Percentiles rank a stretch among this genome's conserved stretches.
phyloP scores from a whole-genome alignment of 495 filamentous ascomycete species.

The Melanomma pulvis-pyrius region DNA sequence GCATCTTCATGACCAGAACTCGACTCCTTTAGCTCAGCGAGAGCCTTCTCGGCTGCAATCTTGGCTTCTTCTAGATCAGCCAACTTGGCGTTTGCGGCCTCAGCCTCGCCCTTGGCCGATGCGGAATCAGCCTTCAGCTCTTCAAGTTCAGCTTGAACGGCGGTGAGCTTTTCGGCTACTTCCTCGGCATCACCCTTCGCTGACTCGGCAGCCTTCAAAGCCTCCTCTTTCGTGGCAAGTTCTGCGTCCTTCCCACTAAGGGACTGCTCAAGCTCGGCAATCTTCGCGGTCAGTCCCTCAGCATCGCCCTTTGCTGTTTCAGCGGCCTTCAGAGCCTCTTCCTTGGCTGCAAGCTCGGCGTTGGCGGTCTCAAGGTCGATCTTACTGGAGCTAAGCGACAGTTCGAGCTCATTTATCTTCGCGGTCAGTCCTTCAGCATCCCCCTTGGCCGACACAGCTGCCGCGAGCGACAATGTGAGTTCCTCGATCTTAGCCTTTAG shows the following conservation, averaged over 20 bases:
- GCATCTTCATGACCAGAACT: constrained; percentile 13
- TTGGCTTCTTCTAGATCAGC: constrained; percentile 8
- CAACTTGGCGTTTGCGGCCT: neutral
- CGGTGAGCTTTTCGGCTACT: neutral
- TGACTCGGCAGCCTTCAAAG: neutral
- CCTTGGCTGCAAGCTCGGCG: neutral
- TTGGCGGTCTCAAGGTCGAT: neutral
- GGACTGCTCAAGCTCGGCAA: constrained; percentile 4
- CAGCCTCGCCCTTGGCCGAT: neutral
- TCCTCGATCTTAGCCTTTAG: constrained; percentile 2
- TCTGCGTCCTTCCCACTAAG: neutral
- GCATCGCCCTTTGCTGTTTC: constrained; percentile 23
- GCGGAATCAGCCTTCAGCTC: neutral
- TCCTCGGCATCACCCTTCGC: neutral
- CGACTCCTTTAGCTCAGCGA: constrained; percentile 13
- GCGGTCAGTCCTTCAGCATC: neutral
- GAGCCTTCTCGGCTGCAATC: constrained; percentile 3
- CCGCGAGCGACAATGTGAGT: neutral
- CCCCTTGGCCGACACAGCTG: neutral
- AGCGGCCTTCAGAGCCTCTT: neutral
- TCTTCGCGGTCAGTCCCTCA: constrained; percentile 12
- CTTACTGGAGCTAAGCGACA: neutral
- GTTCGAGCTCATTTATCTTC: constrained; percentile 11
- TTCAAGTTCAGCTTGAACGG: neutral
- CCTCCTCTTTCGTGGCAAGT: neutral